Conservation (phyloP, 2,329 filamentous ascomycete species). For the Cladosporium sp. region DNA sequence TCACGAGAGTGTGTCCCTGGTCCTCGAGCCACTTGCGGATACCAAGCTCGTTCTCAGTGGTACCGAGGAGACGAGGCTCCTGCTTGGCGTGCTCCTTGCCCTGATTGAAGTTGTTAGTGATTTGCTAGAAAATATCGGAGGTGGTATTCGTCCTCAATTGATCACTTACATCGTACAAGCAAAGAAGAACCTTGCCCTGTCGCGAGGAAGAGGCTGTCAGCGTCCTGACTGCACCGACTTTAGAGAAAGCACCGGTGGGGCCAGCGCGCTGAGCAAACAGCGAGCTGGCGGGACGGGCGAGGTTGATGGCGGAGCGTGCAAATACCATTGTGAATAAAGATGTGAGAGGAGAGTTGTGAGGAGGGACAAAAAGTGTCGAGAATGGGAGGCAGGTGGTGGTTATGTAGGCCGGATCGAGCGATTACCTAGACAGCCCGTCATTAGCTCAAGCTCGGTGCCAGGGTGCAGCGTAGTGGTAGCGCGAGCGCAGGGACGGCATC, state of each 20-base stretch:
- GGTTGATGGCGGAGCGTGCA: slow-evolving; percentile 57
- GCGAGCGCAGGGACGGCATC: background rate
- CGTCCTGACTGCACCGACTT: slow-evolving; percentile 52
- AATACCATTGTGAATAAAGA: slow-evolving; percentile 53
- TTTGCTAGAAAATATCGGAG: background rate
- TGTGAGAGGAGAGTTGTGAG: slow-evolving; percentile 5
- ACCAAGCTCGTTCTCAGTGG: slow-evolving; percentile 97
- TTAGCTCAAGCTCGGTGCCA: slow-evolving; percentile 5
- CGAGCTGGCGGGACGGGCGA: slow-evolving; percentile 52
- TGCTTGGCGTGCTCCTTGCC: slow-evolving; percentile 81
- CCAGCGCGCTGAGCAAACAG: slow-evolving; percentile 42
- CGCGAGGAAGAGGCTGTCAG: slow-evolving; percentile 62
- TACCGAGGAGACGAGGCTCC: slow-evolving; percentile 84
- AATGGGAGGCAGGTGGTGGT: slow-evolving; percentile 1
- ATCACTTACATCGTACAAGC: slow-evolving; percentile 81
- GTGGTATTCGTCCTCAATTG: background rate
- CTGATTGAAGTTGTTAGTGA: slow-evolving; percentile 34
- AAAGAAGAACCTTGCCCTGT: slow-evolving; percentile 93
- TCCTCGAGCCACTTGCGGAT: slow-evolving; percentile 97
- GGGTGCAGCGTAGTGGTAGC: background rate
- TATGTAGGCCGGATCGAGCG: slow-evolving; percentile 6
- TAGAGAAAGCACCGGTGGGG: slow-evolving; percentile 35
- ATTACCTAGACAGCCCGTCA: slow-evolving; percentile 11
- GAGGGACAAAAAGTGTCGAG: background rate
- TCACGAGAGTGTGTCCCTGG: slow-evolving; percentile 92